A percentile compares a stretch with the other conserved stretches of the same genome.
Conservation (phyloP, 164 flowering plant genomes). For the Protea cynaroides region DNA sequence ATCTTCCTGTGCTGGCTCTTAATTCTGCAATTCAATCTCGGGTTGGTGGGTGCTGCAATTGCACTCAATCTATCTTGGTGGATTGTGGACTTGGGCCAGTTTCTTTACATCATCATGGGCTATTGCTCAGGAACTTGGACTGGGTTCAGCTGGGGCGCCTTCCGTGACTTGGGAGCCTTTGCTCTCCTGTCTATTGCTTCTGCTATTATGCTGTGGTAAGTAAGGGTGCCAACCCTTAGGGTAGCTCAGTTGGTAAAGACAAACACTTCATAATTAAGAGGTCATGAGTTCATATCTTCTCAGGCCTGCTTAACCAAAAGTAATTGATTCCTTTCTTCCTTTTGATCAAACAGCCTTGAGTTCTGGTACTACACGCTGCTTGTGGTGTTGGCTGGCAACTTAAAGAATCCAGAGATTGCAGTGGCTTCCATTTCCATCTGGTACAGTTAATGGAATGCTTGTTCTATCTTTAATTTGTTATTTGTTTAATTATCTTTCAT, state of each 20-base stretch:
- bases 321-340: background rate
- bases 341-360: slow-evolving; percentile 19
- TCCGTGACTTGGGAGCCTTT: slow-evolving; percentile 13
- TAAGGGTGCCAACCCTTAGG: no score
- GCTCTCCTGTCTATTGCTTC: slow-evolving; percentile 11
- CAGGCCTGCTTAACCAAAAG: no score
- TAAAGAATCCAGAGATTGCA: slow-evolving; percentile 18
- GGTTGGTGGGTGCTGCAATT: slow-evolving; percentile 12
- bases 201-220: slow-evolving; percentile 26
- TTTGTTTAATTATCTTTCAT: no score
- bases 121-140: slow-evolving; percentile 25
- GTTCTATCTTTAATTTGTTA: no score
- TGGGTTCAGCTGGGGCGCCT: slow-evolving; percentile 15
- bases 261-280: no score
- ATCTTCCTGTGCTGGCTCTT: slow-evolving; percentile 31
- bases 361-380: slow-evolving; percentile 24
- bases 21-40: slow-evolving; percentile 20
- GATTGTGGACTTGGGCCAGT: slow-evolving; percentile 8
- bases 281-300: no score
- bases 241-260: no score
- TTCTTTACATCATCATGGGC: slow-evolving; percentile 21
- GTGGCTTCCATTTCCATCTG: slow-evolving; percentile 28
- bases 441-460: background rate
- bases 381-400: slow-evolving; percentile 19
- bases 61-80: slow-evolving; percentile 16